Evolutionary conservation across 768 basidiomycete genomes (phyloP).

Genomic region (Cyclocybe aegerita): DNA sequence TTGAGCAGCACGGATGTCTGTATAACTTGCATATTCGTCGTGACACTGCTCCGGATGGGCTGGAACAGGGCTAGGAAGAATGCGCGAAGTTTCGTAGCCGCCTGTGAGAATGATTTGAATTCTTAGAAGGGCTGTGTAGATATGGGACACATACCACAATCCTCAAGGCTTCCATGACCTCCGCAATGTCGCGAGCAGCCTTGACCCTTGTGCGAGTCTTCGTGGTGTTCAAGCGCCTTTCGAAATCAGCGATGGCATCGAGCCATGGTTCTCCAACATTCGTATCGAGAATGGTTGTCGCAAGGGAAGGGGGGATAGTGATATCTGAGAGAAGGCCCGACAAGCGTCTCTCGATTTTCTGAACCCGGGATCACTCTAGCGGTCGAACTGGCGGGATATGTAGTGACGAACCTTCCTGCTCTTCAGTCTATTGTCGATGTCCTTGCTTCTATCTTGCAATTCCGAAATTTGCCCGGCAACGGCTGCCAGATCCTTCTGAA

Average conservation of each 20-base stretch:
- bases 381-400: slow-evolving; percentile 1
- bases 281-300: slow-evolving; percentile 78
- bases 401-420: slow-evolving; percentile 68
- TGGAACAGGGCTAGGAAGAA: slow-evolving; percentile 85
- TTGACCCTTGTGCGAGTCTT: slow-evolving; percentile 80
- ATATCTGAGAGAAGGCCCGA: slow-evolving; percentile 79
- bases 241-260: slow-evolving; percentile 75
- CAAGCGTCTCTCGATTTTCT: slow-evolving; percentile 90
- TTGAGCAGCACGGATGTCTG: slow-evolving; percentile 87
- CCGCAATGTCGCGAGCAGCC: slow-evolving; percentile 79
- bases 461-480: slow-evolving; percentile 98
- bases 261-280: slow-evolving; percentile 91
- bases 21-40: slow-evolving; percentile 90
- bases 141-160: slow-evolving; percentile 66
- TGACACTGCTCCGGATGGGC: slow-evolving; percentile 79
- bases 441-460: slow-evolving; percentile 85
- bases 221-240: slow-evolving; percentile 65
- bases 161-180: slow-evolving; percentile 83
- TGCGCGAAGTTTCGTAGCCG: slow-evolving; percentile 82
- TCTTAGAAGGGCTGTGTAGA: background rate
- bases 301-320: slow-evolving; percentile 77
- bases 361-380: slow-evolving; percentile 1
- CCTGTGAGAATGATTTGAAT: slow-evolving; percentile 41
- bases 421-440: slow-evolving; percentile 84
- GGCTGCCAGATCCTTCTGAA: slow-evolving; percentile 90